Conservation (phyloP, 192 early-diverging fungal species). For the Backusella liffmaniae region DNA sequence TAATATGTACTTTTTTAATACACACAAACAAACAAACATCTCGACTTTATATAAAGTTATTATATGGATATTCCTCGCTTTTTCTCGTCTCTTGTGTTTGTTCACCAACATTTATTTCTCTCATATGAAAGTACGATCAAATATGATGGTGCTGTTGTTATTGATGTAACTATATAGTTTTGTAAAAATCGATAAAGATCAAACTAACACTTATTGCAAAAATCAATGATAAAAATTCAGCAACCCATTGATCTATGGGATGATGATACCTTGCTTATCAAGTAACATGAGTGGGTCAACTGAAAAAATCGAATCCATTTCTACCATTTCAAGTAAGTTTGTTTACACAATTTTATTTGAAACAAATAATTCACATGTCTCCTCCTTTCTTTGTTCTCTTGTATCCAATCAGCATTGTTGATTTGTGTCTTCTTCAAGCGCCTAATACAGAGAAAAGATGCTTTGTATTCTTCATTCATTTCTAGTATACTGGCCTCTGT, state of each 20-base stretch:
- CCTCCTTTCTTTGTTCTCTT: not conserved
- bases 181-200: not conserved
- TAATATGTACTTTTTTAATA: slow-evolving; percentile 7
- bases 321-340: slow-evolving; percentile 5
- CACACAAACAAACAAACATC: not conserved
- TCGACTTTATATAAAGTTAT: not conserved
- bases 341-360: not conserved
- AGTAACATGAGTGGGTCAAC: not conserved
- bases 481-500: not conserved
- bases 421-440: not conserved
- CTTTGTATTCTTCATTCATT: not conserved
- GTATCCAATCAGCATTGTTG: not conserved
- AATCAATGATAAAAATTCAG: not conserved
- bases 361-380: not conserved
- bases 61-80: not conserved
- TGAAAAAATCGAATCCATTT: not conserved
- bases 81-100: not conserved
- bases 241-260: not conserved
- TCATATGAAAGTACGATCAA: not conserved
- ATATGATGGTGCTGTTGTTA: not conserved
- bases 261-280: not conserved
- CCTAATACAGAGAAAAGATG: not conserved
- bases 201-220: not conserved
- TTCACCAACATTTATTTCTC: not conserved
- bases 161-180: not conserved